These are phyloP conservation scores for Exophiala dermatitidis DNA, from an alignment of 2,329 filamentous ascomycete genomes.

Conservation along the genomic window DNA sequence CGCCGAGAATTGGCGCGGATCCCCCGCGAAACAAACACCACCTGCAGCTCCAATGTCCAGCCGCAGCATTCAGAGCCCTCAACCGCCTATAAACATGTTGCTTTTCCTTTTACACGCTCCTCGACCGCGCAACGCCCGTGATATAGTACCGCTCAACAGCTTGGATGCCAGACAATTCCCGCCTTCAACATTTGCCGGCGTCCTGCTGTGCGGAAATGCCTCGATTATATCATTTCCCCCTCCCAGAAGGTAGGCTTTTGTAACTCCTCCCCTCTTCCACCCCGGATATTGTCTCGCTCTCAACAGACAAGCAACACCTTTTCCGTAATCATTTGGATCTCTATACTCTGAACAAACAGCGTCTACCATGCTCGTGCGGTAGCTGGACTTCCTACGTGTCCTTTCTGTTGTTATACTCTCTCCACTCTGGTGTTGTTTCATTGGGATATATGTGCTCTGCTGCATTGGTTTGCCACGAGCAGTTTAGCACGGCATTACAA, in stretches of 20 bases:
- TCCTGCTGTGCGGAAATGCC: constrained; percentile 5
- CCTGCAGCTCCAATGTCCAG: constrained; percentile 12
- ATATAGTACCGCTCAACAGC: constrained; percentile 22
- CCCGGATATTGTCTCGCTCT: constrained; percentile 1
- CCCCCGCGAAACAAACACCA: constrained; percentile 13
- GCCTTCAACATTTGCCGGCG: neutral
- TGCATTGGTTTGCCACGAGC: neutral
- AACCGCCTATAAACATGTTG: constrained; percentile 17
- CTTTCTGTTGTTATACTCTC: constrained; percentile 9
- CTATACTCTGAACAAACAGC: constrained; percentile 2
- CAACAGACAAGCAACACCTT: neutral
- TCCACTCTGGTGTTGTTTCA: constrained; percentile 21
- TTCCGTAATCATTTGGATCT: neutral
- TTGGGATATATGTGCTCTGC: neutral
- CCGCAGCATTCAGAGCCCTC: neutral
- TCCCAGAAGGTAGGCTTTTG: constrained; percentile 10
- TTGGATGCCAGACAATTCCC: constrained; percentile 13
- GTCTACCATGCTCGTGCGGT: constrained; percentile 10
- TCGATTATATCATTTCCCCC: constrained; percentile 7
- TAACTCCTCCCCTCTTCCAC: neutral
- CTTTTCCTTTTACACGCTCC: constrained; percentile 15
- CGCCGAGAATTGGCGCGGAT: constrained; percentile 12
- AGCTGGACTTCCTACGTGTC: constrained; percentile 7
- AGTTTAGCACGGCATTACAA: neutral
- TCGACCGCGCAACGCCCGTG: constrained; percentile 24